phyloP scores from a whole-genome alignment of 106 monocot genomes.

The Acorus calamus region DNA sequence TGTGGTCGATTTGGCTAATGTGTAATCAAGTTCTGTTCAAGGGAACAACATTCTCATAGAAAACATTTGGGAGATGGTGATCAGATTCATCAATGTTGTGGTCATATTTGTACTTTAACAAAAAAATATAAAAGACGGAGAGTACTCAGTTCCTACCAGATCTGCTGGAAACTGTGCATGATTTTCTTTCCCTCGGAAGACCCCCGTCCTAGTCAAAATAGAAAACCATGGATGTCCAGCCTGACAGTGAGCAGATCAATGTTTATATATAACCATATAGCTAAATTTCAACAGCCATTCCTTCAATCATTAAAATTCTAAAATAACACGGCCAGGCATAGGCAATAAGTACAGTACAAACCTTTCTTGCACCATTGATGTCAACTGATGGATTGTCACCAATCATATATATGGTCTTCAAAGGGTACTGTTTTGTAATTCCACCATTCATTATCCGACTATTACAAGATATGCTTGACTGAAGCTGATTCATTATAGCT shows the following conservation, averaged over 20 bases:
- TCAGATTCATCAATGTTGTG: not conserved
- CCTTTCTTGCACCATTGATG: constrained; percentile 79
- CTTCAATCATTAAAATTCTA: no score
- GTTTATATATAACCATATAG: not conserved
- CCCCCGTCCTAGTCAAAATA: constrained; percentile 86
- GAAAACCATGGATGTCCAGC: constrained; percentile 88
- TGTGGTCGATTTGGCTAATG: no score
- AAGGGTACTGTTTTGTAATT: constrained; percentile 12
- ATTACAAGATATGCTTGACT: constrained; percentile 9
- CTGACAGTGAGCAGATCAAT: constrained; percentile 24
- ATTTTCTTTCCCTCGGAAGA: constrained; percentile 73
- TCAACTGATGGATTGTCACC: constrained; percentile 95
- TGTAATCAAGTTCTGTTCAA: no score
- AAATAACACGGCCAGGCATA: not conserved
- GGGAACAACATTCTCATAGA: no score
- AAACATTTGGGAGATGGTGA: no score
- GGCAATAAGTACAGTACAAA: constrained; percentile 11
- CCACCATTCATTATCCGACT: constrained; percentile 1
- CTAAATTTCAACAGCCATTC: not conserved
- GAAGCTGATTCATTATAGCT: constrained; percentile 39
- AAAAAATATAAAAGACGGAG: not conserved
- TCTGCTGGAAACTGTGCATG: constrained; percentile 69
- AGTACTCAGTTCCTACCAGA: constrained; percentile 28
- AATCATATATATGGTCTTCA: constrained; percentile 82
- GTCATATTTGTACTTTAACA: not conserved